Evolutionary conservation across 306 rosid genomes (phyloP).

Genomic region (Rosa multiflora): DNA sequence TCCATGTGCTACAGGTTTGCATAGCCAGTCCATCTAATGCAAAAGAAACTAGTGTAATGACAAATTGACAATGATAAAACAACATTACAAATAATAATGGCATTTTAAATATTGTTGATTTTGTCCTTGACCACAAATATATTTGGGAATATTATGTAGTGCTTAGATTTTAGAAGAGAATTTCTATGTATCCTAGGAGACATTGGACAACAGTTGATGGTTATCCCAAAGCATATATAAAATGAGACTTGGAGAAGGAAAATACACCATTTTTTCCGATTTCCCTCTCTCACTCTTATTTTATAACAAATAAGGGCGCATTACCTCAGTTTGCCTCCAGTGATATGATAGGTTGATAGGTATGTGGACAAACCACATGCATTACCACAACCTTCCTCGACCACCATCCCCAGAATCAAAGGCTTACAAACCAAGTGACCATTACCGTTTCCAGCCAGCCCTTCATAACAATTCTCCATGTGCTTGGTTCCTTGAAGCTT

Average conservation of each 20-base stretch:
- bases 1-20: background rate
- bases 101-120: background rate
- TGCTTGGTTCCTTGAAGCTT: background rate
- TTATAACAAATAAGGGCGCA: background rate
- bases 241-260: background rate
- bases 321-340: background rate
- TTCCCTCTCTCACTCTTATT: background rate
- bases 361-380: background rate
- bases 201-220: background rate
- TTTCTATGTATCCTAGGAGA: background rate
- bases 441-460: background rate
- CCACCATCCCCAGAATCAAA: background rate
- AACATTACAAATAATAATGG: background rate
- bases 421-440: background rate
- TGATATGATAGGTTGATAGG: background rate
- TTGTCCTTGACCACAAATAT: background rate
- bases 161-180: background rate
- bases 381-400: background rate
- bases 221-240: background rate
- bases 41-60: background rate
- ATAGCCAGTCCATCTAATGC: conserved; percentile 1
- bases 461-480: background rate
- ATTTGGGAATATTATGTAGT: background rate
- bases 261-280: background rate
- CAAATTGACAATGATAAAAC: background rate